Conservation (phyloP, 805 yeast genomes). For the Saturnispora ahearnii region DNA sequence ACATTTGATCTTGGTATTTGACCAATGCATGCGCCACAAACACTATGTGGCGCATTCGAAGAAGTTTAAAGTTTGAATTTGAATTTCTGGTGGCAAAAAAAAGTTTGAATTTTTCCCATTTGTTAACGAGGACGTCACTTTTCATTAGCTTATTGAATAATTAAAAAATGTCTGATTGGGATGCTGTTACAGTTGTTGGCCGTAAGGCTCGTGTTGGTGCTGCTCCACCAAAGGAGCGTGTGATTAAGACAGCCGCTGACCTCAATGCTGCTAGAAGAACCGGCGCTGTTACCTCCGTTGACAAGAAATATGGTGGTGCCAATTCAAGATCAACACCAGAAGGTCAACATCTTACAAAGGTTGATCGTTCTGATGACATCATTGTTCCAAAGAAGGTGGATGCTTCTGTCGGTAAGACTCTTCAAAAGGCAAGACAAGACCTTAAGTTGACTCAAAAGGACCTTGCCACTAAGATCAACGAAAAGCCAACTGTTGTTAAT, state of each 20-base stretch:
- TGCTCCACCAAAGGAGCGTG: constrained; percentile 71
- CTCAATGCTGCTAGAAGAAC: constrained; percentile 91
- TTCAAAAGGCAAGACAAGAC: constrained; percentile 76
- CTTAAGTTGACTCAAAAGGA: constrained; percentile 91
- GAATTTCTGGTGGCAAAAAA: not conserved
- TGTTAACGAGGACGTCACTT: not conserved
- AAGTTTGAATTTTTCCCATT: not conserved
- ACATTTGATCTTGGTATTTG: too few relatives aligned
- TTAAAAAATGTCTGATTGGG: constrained; percentile 65
- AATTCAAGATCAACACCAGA: constrained; percentile 66
- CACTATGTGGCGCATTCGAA: not conserved
- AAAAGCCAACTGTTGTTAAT: constrained; percentile 89
- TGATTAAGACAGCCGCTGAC: constrained; percentile 68
- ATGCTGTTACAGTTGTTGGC: constrained; percentile 81
- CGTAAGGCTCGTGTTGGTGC: constrained; percentile 81
- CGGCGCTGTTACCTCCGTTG: constrained; percentile 83
- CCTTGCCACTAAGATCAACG: constrained; percentile 89
- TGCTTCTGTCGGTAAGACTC: constrained; percentile 76
- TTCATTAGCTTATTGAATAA: not conserved
- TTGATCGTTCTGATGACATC: constrained; percentile 89
- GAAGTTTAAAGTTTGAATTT: not conserved
- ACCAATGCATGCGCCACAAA: not conserved
- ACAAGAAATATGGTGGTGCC: constrained; percentile 76
- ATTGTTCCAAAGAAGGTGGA: constrained; percentile 88
- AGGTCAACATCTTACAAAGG: constrained; percentile 89